These are phyloP conservation scores for Filobasidium wieringae DNA, from an alignment of 768 basidiomycete species.

Conservation along the genomic window DNA sequence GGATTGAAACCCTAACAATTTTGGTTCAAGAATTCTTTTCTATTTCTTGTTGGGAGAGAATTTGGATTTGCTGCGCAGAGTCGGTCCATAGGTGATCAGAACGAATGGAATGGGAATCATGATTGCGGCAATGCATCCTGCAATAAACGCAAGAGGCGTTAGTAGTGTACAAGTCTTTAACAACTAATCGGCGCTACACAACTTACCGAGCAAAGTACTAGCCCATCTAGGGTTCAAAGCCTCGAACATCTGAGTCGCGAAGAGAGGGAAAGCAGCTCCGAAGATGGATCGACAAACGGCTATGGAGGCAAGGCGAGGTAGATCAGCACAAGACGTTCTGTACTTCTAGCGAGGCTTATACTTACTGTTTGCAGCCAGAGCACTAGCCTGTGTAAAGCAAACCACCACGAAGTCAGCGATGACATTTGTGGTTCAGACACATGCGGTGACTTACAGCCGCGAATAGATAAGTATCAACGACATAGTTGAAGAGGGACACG, in stretches of 20 bases:
- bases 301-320: background rate
- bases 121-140: constrained; percentile 4
- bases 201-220: constrained; percentile 34
- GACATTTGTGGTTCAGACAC: too few relatives aligned
- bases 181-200: too few relatives aligned
- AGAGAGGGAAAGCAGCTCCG: constrained; percentile 36
- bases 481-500: constrained; percentile 34
- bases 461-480: constrained; percentile 41
- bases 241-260: constrained; percentile 40
- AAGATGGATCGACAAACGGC: constrained; percentile 33
- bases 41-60: constrained; percentile 26
- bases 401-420: too few relatives aligned
- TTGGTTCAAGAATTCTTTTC: too few relatives aligned
- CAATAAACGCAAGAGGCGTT: too few relatives aligned
- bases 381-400: too few relatives aligned
- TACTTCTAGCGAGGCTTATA: constrained; percentile 10
- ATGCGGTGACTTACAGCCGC: too few relatives aligned
- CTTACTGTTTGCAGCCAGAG: constrained; percentile 38
- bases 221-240: constrained; percentile 40
- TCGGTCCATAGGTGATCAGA: constrained; percentile 28
- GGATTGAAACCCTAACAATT: too few relatives aligned
- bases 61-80: constrained; percentile 26
- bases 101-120: constrained; percentile 33
- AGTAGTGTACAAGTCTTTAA: too few relatives aligned
- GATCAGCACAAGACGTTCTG: constrained; percentile 10